Conservation (phyloP, 495 filamentous ascomycete species). For the Cairneyella variabilis region DNA sequence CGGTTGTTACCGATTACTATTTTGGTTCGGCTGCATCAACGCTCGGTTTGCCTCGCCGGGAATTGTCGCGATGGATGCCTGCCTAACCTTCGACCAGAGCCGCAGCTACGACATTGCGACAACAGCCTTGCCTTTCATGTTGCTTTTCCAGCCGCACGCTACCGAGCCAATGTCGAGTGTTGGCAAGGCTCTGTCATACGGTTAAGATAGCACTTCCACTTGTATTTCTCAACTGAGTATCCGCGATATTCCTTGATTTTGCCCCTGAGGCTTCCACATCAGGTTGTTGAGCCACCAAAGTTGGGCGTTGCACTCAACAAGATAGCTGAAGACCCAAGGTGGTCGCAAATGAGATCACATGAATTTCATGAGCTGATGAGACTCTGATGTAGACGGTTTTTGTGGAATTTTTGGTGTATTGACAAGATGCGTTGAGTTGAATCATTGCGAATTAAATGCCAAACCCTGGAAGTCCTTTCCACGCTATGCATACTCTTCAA, state of each 20-base stretch:
- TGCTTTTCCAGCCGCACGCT: neutral
- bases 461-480: neutral
- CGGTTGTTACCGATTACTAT: no score
- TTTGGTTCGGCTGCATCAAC: no score
- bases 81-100: no score
- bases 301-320: neutral
- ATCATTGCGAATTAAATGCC: neutral
- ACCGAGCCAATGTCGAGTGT: neutral
- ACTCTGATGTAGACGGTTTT: neutral
- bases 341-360: neutral
- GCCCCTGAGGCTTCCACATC: neutral
- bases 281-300: neutral
- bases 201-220: neutral
- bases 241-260: neutral
- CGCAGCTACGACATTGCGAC: neutral
- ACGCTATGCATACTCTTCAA: conserved; percentile 2
- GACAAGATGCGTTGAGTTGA: neutral
- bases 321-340: neutral
- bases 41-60: no score
- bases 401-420: neutral
- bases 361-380: no score
- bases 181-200: neutral
- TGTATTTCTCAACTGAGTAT: neutral
- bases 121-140: neutral
- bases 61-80: no score